phyloP scores from a whole-genome alignment of 768 basidiomycete species.

The Rhodosporidiobolus sp. region DNA sequence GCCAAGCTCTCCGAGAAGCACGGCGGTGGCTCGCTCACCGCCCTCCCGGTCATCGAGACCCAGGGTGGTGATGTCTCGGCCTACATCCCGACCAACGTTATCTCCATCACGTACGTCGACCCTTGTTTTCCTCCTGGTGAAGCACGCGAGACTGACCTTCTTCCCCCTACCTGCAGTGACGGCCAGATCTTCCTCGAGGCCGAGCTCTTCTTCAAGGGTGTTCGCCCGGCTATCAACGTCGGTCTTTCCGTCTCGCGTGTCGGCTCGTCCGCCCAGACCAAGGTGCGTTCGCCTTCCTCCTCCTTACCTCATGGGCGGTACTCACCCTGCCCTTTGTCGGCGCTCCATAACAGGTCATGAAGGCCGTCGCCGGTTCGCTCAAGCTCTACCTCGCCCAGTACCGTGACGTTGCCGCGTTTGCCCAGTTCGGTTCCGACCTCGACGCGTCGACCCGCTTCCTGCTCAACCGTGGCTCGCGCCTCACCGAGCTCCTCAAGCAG shows the following conservation, averaged over 20 bases:
- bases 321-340: neutral
- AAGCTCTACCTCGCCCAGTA: constrained; percentile 99
- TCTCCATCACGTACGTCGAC: constrained; percentile 86
- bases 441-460: constrained; percentile 99
- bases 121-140: constrained; percentile 8
- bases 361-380: constrained; percentile 99
- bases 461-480: constrained; percentile 90
- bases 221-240: constrained; percentile 99
- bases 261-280: constrained; percentile 99
- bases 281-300: constrained; percentile 48
- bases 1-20: constrained; percentile 99
- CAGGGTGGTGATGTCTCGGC: constrained; percentile 99
- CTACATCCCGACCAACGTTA: constrained; percentile 87
- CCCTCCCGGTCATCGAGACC: constrained; percentile 98
- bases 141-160: neutral
- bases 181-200: constrained; percentile 96
- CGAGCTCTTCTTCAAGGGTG: constrained; percentile 99
- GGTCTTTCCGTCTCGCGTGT: constrained; percentile 99
- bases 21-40: constrained; percentile 97
- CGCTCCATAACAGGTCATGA: constrained; percentile 83
- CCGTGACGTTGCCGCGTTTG: constrained; percentile 99
- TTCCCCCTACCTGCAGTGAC: constrained; percentile 52
- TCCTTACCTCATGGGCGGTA: no score
- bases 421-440: constrained; percentile 99
- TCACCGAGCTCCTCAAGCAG: constrained; percentile 89